Percentiles rank a stretch among this genome's conserved stretches.
Conservation (phyloP, 2,329 filamentous ascomycete genomes). For the Fusarium luffae region DNA sequence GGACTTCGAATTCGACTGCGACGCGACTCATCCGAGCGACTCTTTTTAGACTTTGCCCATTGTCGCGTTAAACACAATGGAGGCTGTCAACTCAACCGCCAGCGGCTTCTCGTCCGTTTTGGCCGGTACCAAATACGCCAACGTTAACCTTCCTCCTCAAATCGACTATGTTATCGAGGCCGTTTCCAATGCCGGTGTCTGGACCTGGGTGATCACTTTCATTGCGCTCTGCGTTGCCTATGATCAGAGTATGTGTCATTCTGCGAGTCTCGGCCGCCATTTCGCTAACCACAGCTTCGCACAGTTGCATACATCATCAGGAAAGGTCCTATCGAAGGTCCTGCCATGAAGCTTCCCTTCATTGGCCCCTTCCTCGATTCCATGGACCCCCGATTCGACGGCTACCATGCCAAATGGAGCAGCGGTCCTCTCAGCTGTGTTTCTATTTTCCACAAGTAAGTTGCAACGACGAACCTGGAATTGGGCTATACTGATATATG, state of each 20-base stretch:
- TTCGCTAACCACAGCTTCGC: conserved; percentile 38
- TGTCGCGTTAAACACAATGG: conserved; percentile 54
- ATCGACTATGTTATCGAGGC: conserved; percentile 65
- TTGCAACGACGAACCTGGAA: too few species aligned
- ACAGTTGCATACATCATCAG: conserved; percentile 78
- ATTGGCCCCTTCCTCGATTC: conserved; percentile 97
- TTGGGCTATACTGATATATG: conserved; percentile 15
- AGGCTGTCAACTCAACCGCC: conserved; percentile 70
- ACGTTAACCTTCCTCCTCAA: conserved; percentile 64
- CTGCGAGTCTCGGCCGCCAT: background rate
- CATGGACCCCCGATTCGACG: conserved; percentile 88
- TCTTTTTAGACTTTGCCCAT: conserved; percentile 7
- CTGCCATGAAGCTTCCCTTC: conserved; percentile 81
- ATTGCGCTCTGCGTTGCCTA: conserved; percentile 80
- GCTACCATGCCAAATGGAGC: conserved; percentile 92
- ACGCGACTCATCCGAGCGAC: conserved; percentile 8
- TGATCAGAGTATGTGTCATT: conserved; percentile 80
- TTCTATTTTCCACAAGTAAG: conserved; percentile 98
- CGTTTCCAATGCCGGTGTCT: conserved; percentile 67
- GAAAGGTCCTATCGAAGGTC: conserved; percentile 81
- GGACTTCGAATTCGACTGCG: conserved; percentile 25
- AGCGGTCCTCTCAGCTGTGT: conserved; percentile 95
- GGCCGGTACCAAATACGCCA: conserved; percentile 67
- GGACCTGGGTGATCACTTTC: conserved; percentile 75
- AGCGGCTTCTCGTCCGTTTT: conserved; percentile 74